These are phyloP conservation scores for Suillus brevipes DNA, from an alignment of 768 basidiomycete genomes.

Conservation along the genomic window DNA sequence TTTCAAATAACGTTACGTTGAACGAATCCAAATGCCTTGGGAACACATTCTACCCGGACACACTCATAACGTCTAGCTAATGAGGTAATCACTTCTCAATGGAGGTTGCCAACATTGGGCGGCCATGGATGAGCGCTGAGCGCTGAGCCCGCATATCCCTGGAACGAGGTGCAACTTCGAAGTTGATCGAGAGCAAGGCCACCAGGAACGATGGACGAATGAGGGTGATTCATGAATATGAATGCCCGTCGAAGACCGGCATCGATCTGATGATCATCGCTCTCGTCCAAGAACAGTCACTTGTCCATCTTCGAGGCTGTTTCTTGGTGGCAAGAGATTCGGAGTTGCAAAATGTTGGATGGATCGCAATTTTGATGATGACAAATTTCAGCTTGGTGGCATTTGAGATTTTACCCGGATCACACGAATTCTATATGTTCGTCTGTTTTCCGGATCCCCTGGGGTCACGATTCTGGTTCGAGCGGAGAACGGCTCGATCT, in stretches of 20 bases:
- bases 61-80: neutral
- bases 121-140: neutral
- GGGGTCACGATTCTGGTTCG: neutral
- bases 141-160: neutral
- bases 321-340: neutral
- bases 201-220: neutral
- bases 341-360: neutral
- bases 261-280: neutral
- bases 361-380: neutral
- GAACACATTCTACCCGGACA: neutral
- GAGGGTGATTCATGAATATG: neutral
- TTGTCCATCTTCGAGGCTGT: neutral
- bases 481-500: neutral
- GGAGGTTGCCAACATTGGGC: neutral
- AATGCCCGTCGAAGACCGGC: neutral
- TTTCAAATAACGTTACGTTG: neutral
- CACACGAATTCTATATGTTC: neutral
- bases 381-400: too few relatives aligned
- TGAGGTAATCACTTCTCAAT: neutral
- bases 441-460: neutral
- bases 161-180: neutral
- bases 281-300: neutral
- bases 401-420: neutral
- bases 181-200: neutral
- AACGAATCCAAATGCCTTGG: conserved; percentile 7